Evolutionary conservation across 495 filamentous ascomycete genomes (phyloP).

Genomic region (Pyronema domesticum): DNA sequence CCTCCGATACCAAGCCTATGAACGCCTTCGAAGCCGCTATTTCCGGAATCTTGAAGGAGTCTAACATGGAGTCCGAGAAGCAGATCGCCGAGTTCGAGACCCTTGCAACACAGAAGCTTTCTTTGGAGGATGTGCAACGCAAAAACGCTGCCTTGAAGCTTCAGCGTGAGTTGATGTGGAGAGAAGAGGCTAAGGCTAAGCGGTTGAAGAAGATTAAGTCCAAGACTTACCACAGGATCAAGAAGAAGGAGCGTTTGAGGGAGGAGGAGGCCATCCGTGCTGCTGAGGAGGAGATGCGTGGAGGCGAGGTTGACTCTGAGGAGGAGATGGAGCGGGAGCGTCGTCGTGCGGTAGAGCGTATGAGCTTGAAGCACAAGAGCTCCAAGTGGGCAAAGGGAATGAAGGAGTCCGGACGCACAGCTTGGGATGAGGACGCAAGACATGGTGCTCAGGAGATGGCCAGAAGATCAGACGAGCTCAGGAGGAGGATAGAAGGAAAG

Average conservation of each 20-base stretch:
- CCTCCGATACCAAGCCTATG: slow-evolving; percentile 38
- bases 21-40: slow-evolving; percentile 75
- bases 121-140: slow-evolving; percentile 52
- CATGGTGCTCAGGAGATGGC: slow-evolving; percentile 66
- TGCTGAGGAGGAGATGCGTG: slow-evolving; percentile 45
- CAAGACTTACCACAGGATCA: slow-evolving; percentile 78
- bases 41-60: slow-evolving; percentile 65
- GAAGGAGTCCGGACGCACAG: slow-evolving; percentile 56
- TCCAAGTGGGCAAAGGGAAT: slow-evolving; percentile 90
- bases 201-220: slow-evolving; percentile 97
- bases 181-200: slow-evolving; percentile 77
- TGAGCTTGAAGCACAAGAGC: slow-evolving; percentile 73
- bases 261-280: slow-evolving; percentile 53
- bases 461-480: slow-evolving; percentile 66
- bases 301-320: slow-evolving; percentile 47
- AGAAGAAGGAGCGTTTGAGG: slow-evolving; percentile 67
- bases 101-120: slow-evolving; percentile 44
- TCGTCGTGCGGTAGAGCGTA: slow-evolving; percentile 65
- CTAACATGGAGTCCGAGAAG: slow-evolving; percentile 38
- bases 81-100: slow-evolving; percentile 53
- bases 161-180: slow-evolving; percentile 67
- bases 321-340: slow-evolving; percentile 67
- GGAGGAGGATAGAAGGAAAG: slow-evolving; percentile 68
- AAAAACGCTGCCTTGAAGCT: slow-evolving; percentile 58
- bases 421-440: slow-evolving; percentile 71